Base-by-base conservation (phyloP, 257 asterid genomes). In the Perilla frutescens region DNA sequence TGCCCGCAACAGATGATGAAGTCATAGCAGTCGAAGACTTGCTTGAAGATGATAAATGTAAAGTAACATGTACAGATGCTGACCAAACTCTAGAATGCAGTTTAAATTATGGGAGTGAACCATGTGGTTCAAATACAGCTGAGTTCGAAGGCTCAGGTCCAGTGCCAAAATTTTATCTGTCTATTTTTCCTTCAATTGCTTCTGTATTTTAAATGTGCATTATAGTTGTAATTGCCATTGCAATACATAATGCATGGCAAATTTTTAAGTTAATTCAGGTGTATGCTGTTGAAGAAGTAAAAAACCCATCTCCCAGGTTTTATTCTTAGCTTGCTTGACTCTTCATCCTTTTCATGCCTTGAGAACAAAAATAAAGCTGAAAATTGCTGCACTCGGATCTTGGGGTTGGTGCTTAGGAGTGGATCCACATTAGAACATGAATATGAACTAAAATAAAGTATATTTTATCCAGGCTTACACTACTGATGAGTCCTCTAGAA, bases 1-100 rank as follows among this genome's bases (percentile, higher is more conserved):
- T 93, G 44, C 98, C 98, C n/a, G 98, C 96, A 59, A 93, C 98
- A 54, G 93, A 91, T 39, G 96, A 89, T 80, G 96, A 93, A 74
- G 85, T 93, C 77, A 84, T 87, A 82, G 91, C 77, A 44, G 97
- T 89, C 26, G 94, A 87, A 80, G 87, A 84, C 83, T 85, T 93
- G 85, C 86, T 88, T 59, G 91, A 80, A 66, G 92, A 82, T 75
- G 94, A 87, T 65, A 84, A 81, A 77, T 72, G 72, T 76, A 84
- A 84, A 79, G 64, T 66, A 39, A 67, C 66, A 34, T 77, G 74
- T 62, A 59, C 74, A 29, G 82, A 87, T 51, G 26, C 76, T 7
- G 78, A 70, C 61, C 88, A 82, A 56, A 70, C 79, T 59, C 49
- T 74, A 50, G 81, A 77, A 73, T 73, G 83, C 86, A 70, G 62